Evolutionary conservation across 257 asterid genomes (phyloP), one percentile per base, ranked within the genome.

Genomic region (Scutellaria minor): DNA sequence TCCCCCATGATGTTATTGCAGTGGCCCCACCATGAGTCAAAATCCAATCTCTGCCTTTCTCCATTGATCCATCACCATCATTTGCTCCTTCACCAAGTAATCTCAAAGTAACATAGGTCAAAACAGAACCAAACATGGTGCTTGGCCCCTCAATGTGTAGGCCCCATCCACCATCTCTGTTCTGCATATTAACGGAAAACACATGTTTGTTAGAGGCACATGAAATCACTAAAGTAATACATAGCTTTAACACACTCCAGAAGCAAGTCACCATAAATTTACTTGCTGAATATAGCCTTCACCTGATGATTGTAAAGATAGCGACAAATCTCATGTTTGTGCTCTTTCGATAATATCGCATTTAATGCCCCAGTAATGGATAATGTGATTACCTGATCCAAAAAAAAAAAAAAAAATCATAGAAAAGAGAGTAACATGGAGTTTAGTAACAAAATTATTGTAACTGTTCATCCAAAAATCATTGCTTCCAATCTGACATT

Each of bases 121-220:
- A 83, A 75, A 83, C 98, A 66, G 98, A 83, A 76, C 99, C 97
- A 81, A 95, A 95, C 99, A 95, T 95, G 56, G 98, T 95, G 84
- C 99, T 92, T 57, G 93, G 99, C 75, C 99, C 91, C 83, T 95
- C 99, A 73, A 95, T 92, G 80, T 95, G 99, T 85, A 95, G 88
- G 73, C 99, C 98, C 98, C 99, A 95, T 70, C 99, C 99, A 79
- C 99, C 99, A 75, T 95, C 99, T 50, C 66, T 75, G 82, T 92
- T 94, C 98, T 95, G 92, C 70, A 75, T 70, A 74, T 39, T 45
- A 78, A 9, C 63, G 63, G 77, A 56, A 72, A 62, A 72, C 14
- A 58, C 53, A 18, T 66, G 70, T 48, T 62, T 44, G 15, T 65
- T 37, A 61, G 76, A 68, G 63, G 37, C 37, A 61, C 5, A 40